Evolutionary conservation across 2,329 filamentous ascomycete genomes (phyloP).

Genomic region (Triangularia setosa): DNA sequence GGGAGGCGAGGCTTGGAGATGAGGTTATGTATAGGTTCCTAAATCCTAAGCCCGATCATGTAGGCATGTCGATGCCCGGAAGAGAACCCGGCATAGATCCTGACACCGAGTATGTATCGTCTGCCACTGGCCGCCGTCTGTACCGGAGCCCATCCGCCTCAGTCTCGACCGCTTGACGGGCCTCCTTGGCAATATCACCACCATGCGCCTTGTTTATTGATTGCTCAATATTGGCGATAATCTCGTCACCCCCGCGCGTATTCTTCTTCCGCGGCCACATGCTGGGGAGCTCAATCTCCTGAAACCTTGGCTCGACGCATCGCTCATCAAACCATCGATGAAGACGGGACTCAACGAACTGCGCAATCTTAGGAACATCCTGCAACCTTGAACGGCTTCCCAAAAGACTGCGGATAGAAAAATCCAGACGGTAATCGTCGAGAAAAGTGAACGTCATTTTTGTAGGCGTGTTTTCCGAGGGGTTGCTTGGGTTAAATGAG

Average conservation of each 20-base stretch:
- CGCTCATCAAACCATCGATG: constrained; percentile 87
- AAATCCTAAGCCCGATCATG: constrained; percentile 2
- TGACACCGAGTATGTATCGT: constrained; percentile 27
- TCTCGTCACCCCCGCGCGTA: constrained; percentile 67
- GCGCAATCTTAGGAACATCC: constrained; percentile 84
- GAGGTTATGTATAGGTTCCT: background rate
- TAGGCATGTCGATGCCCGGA: constrained; percentile 22
- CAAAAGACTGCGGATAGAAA: constrained; percentile 74
- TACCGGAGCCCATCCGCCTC: constrained; percentile 38
- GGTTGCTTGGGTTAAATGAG: constrained; percentile 79
- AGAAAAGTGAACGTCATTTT: constrained; percentile 94
- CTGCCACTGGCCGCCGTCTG: constrained; percentile 28
- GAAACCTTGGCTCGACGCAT: constrained; percentile 79
- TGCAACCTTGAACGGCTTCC: constrained; percentile 76
- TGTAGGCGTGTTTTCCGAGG: constrained; percentile 67
- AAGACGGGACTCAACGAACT: constrained; percentile 73
- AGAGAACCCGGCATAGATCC: constrained; percentile 28
- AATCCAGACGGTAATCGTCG: constrained; percentile 80
- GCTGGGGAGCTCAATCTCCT: constrained; percentile 78
- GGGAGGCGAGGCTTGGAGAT: background rate
- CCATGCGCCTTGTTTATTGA: constrained; percentile 53
- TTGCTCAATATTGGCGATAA: constrained; percentile 41
- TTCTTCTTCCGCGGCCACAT: constrained; percentile 84
- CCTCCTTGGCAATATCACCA: constrained; percentile 48
- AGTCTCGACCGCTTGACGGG: constrained; percentile 47